Conservation (phyloP, 2,329 filamentous ascomycete genomes). For the Amylocarpus encephaloides region DNA sequence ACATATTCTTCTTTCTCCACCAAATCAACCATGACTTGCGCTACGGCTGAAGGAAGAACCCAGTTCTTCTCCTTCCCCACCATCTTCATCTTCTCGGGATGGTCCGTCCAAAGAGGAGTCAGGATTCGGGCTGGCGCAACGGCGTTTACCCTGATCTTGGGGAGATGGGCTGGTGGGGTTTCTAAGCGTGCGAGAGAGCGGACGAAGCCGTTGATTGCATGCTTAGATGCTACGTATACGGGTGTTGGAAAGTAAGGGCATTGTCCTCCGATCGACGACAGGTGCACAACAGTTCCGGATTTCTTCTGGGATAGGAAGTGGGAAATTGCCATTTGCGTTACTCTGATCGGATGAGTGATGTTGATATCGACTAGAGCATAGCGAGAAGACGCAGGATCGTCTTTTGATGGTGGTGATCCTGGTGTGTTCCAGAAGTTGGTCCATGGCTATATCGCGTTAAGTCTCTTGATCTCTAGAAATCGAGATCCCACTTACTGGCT, state of each 20-base stretch:
- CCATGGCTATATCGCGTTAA: constrained; percentile 34
- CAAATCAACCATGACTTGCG: constrained; percentile 38
- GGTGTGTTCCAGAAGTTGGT: constrained; percentile 46
- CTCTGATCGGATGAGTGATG: constrained; percentile 45
- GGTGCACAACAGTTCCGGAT: constrained; percentile 36
- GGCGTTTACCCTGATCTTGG: constrained; percentile 36
- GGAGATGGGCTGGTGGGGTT: constrained; percentile 21
- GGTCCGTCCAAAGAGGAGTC: constrained; percentile 41
- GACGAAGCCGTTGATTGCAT: constrained; percentile 42
- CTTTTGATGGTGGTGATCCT: constrained; percentile 36
- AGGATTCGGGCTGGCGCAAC: constrained; percentile 37
- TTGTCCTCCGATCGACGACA: constrained; percentile 43
- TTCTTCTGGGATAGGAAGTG: constrained; percentile 37
- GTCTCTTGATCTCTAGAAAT: background rate
- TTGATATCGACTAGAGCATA: constrained; percentile 45
- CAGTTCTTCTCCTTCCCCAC: constrained; percentile 30
- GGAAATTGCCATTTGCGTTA: constrained; percentile 43
- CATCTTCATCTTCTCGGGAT: constrained; percentile 38
- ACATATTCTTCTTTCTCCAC: constrained; percentile 31
- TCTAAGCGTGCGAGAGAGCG: constrained; percentile 37
- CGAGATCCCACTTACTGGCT: constrained; percentile 30
- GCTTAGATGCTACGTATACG: constrained; percentile 43
- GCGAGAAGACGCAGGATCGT: constrained; percentile 34
- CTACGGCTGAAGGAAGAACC: constrained; percentile 39
- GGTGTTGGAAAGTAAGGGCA: constrained; percentile 34